Evolutionary conservation across 495 filamentous ascomycete genomes (phyloP).

Genomic region (Penicillium longicatenatum): DNA sequence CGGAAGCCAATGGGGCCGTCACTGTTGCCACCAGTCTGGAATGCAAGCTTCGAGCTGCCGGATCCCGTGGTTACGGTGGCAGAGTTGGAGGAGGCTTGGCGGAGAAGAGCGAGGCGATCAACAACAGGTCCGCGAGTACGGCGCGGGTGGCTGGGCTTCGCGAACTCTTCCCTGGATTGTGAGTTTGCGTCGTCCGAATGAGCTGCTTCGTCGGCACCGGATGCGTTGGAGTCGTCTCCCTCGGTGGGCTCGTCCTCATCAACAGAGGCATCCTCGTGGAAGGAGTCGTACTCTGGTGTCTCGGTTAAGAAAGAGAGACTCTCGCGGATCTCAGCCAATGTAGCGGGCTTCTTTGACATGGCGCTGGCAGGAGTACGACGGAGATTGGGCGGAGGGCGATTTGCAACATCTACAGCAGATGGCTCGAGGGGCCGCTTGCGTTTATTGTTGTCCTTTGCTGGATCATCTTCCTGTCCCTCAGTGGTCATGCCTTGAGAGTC

Average conservation of each 20-base stretch:
- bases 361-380: constrained; percentile 61
- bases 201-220: constrained; percentile 27
- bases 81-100: constrained; percentile 59
- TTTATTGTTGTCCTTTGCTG: constrained; percentile 45
- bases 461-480: constrained; percentile 29
- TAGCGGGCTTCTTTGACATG: constrained; percentile 62
- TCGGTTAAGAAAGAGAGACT: constrained; percentile 81
- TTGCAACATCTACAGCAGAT: constrained; percentile 45
- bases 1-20: constrained; percentile 59
- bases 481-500: constrained; percentile 46
- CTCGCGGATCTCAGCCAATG: constrained; percentile 76
- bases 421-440: constrained; percentile 56
- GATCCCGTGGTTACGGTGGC: constrained; percentile 46
- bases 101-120: constrained; percentile 80
- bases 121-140: constrained; percentile 61
- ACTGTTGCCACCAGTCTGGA: constrained; percentile 47
- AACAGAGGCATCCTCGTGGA: constrained; percentile 45
- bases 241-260: constrained; percentile 39
- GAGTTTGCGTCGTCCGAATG: constrained; percentile 35
- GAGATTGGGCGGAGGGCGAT: constrained; percentile 61
- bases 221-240: constrained; percentile 43
- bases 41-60: constrained; percentile 58
- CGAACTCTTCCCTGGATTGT: constrained; percentile 35
- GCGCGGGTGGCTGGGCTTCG: constrained; percentile 45
- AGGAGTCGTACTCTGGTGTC: constrained; percentile 61